Percentiles rank a stretch among this genome's conserved stretches.
These are phyloP conservation scores for Yamadazyma conglobata DNA, from an alignment of 1,139 yeast genomes.

Conservation along the genomic window DNA sequence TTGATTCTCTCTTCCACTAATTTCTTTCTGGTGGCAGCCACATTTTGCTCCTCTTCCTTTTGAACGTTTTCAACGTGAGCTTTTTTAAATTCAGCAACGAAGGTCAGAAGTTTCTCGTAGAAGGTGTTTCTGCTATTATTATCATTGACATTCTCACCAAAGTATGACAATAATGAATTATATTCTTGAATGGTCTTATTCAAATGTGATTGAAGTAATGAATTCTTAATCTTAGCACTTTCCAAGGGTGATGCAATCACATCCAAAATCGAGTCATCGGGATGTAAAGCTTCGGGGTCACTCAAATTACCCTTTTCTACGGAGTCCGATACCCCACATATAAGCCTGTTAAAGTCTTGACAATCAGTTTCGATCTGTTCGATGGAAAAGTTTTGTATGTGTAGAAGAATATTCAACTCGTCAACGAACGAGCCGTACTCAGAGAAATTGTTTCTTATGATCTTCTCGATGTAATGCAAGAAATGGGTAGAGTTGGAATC, in stretches of 20 bases:
- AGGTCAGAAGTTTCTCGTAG: constrained; percentile 34
- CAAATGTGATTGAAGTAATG: constrained; percentile 54
- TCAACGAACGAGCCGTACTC: constrained; percentile 73
- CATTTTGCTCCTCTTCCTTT: constrained; percentile 44
- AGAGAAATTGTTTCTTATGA: constrained; percentile 74
- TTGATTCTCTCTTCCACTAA: constrained; percentile 25
- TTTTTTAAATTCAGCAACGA: constrained; percentile 40
- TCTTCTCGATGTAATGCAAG: constrained; percentile 81
- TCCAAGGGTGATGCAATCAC: constrained; percentile 48
- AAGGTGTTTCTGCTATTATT: constrained; percentile 37
- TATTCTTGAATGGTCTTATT: constrained; percentile 52
- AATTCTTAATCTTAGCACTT: constrained; percentile 61
- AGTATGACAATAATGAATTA: constrained; percentile 64
- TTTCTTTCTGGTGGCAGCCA: constrained; percentile 37
- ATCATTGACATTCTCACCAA: constrained; percentile 78
- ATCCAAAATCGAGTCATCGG: constrained; percentile 63
- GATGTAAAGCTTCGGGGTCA: constrained; percentile 65
- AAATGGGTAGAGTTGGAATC: constrained; percentile 74
- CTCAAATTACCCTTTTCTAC: constrained; percentile 72
- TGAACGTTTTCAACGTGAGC: constrained; percentile 48
- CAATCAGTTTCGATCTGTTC: constrained; percentile 78
- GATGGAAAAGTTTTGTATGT: constrained; percentile 65
- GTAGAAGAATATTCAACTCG: constrained; percentile 62
- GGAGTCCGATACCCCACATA: constrained; percentile 54
- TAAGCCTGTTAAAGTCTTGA: constrained; percentile 51